Evolutionary conservation across 2,329 filamentous ascomycete genomes (phyloP).

Genomic region (Balansia obtecta): DNA sequence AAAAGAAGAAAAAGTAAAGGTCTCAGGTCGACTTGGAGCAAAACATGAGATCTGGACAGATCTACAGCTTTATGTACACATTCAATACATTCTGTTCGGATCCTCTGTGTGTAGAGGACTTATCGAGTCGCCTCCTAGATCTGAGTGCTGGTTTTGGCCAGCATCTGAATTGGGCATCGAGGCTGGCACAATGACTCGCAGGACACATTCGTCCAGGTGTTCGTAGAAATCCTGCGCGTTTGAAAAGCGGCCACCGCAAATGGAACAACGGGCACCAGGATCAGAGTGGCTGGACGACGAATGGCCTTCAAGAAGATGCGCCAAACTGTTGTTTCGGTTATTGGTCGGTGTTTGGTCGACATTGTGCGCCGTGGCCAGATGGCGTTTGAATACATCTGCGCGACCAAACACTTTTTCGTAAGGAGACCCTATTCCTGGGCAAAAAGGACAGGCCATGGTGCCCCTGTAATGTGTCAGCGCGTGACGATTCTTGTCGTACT

Average conservation of each 20-base stretch:
- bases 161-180: neutral
- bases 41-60: too few relatives aligned
- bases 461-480: slow-evolving; percentile 96
- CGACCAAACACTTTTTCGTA: slow-evolving; percentile 94
- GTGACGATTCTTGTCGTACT: slow-evolving; percentile 97
- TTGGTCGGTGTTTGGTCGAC: slow-evolving; percentile 93
- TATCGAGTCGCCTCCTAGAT: neutral
- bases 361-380: slow-evolving; percentile 82
- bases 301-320: slow-evolving; percentile 6
- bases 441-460: slow-evolving; percentile 96
- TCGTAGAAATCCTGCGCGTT: slow-evolving; percentile 96
- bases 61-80: too few relatives aligned
- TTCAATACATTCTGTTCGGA: neutral
- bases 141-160: neutral
- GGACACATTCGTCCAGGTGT: slow-evolving; percentile 63
- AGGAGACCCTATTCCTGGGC: slow-evolving; percentile 73
- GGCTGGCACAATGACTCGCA: slow-evolving; percentile 42
- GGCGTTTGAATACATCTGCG: slow-evolving; percentile 93
- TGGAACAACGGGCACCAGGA: slow-evolving; percentile 72
- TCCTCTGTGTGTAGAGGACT: slow-evolving; percentile 2
- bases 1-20: neutral
- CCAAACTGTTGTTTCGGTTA: slow-evolving; percentile 36
- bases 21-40: too few relatives aligned
- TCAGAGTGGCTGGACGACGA: neutral
- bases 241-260: slow-evolving; percentile 66